A percentile compares a stretch with the other conserved stretches of the same genome.
These are phyloP conservation scores for Gracilariopsis chorda DNA, from an alignment of 23 red algal genomes.

Conservation along the genomic window DNA sequence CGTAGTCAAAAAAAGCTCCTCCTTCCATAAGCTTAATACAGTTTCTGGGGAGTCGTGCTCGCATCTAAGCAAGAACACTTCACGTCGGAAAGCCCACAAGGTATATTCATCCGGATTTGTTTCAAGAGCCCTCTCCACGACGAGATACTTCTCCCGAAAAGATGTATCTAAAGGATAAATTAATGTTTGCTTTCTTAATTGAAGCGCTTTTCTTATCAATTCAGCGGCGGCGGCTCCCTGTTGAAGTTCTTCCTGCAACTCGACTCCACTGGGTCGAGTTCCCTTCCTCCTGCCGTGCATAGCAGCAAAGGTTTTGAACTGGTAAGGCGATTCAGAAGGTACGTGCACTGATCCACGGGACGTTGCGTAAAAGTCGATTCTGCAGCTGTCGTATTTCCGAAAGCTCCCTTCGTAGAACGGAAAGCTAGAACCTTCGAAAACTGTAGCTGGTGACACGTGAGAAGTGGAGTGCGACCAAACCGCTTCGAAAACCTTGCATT, in stretches of 20 bases:
- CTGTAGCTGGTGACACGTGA: too few species aligned
- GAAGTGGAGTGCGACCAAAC: too few species aligned
- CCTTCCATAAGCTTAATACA: slow-evolving; percentile 13
- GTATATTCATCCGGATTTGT: slow-evolving; percentile 95
- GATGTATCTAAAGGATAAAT: neutral
- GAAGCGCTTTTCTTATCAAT: slow-evolving; percentile 26
- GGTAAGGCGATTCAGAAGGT: too few species aligned
- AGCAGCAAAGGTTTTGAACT: neutral
- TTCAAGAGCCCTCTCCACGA: slow-evolving; percentile 50
- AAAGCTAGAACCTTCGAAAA: too few species aligned
- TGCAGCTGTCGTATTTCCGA: too few species aligned
- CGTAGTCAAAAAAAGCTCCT: slow-evolving; percentile 69
- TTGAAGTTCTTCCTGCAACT: neutral
- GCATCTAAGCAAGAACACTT: slow-evolving; percentile 25
- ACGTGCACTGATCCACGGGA: too few species aligned
- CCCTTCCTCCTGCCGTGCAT: slow-evolving; percentile 55
- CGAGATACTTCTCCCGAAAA: neutral
- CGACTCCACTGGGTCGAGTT: neutral
- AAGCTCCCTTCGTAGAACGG: too few species aligned
- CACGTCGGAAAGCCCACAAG: slow-evolving; percentile 85
- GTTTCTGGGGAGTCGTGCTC: neutral
- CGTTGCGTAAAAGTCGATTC: too few species aligned
- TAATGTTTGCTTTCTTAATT: neutral
- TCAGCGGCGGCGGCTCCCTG: neutral
- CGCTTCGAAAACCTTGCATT: too few species aligned